Percentiles rank a stretch among this genome's conserved stretches.
These are phyloP conservation scores for Lipomyces sp. DNA, from an alignment of 805 yeast genomes.

Conservation along the genomic window DNA sequence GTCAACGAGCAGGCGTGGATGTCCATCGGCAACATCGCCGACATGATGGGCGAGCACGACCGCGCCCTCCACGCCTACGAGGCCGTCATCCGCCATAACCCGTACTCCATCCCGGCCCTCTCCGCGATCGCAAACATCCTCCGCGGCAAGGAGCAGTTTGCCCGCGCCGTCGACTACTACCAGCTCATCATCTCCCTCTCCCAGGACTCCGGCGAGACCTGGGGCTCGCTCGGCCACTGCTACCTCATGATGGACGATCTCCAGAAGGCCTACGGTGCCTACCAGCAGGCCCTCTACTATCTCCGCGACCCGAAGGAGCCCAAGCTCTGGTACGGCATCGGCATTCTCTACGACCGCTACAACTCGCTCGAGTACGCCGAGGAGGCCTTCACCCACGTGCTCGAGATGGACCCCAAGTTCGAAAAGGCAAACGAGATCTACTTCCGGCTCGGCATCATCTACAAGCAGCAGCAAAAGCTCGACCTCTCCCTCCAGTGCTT, in stretches of 20 bases:
- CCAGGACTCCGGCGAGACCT: slow-evolving; percentile 90
- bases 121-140: slow-evolving; percentile 84
- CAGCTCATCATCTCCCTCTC: slow-evolving; percentile 78
- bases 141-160: slow-evolving; percentile 83
- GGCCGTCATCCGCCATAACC: slow-evolving; percentile 79
- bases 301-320: slow-evolving; percentile 92
- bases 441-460: slow-evolving; percentile 92
- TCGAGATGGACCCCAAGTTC: slow-evolving; percentile 92
- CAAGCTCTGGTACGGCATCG: slow-evolving; percentile 97
- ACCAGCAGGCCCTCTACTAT: slow-evolving; percentile 91
- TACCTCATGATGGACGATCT: slow-evolving; percentile 94
- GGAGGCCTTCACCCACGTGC: slow-evolving; percentile 93
- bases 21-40: slow-evolving; percentile 60
- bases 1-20: slow-evolving; percentile 32
- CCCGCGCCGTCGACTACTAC: slow-evolving; percentile 91
- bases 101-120: slow-evolving; percentile 79
- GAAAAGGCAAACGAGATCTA: slow-evolving; percentile 96
- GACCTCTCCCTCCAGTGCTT: slow-evolving; percentile 90
- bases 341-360: slow-evolving; percentile 91
- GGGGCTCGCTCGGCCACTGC: slow-evolving; percentile 90
- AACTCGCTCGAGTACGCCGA: slow-evolving; percentile 97
- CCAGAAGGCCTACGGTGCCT: slow-evolving; percentile 92
- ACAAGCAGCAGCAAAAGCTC: slow-evolving; percentile 88
- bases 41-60: slow-evolving; percentile 81
- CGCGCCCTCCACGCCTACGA: slow-evolving; percentile 87